Percentiles rank a stretch among this genome's conserved stretches.
Evolutionary conservation across 352 stramenopile genomes (phyloP).

Genomic region (Phytophthora pseudosyringae): DNA sequence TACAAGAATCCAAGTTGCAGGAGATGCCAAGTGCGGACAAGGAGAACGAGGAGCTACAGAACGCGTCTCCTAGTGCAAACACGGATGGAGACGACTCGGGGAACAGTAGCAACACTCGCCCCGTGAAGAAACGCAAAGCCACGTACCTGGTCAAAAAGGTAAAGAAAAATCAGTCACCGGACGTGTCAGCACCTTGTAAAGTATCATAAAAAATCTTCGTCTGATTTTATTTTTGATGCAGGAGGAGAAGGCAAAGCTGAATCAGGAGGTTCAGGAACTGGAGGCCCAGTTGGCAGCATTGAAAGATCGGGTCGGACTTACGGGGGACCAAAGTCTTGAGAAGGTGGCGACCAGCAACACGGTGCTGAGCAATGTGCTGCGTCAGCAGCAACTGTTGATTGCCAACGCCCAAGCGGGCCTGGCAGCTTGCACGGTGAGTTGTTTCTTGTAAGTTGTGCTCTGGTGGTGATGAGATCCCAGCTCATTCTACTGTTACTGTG

Average conservation of each 20-base stretch:
- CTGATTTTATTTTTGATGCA: neutral
- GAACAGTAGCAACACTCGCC: neutral
- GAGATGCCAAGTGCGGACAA: neutral
- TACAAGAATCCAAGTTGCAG: neutral
- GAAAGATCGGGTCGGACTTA: constrained; percentile 21
- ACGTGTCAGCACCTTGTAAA: neutral
- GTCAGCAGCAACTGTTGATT: constrained; percentile 23
- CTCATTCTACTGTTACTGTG: neutral
- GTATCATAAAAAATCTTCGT: too few species aligned
- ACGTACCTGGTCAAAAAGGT: constrained; percentile 28
- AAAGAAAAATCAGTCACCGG: neutral
- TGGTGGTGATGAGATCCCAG: neutral
- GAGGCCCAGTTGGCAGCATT: constrained; percentile 16
- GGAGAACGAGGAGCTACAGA: neutral
- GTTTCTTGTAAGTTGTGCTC: neutral
- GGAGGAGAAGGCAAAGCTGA: constrained; percentile 25
- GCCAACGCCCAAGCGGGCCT: constrained; percentile 15
- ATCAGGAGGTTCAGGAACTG: constrained; percentile 13
- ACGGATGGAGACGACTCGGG: constrained; percentile 12
- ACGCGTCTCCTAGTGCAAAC: constrained; percentile 6
- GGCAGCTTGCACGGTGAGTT: constrained; percentile 16
- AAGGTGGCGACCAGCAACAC: constrained; percentile 24
- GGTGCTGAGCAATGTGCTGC: constrained; percentile 23
- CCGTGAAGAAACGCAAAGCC: constrained; percentile 28
- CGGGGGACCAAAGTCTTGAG: constrained; percentile 15